Conservation (phyloP, 805 yeast genomes). For the Metschnikowia sp. region DNA sequence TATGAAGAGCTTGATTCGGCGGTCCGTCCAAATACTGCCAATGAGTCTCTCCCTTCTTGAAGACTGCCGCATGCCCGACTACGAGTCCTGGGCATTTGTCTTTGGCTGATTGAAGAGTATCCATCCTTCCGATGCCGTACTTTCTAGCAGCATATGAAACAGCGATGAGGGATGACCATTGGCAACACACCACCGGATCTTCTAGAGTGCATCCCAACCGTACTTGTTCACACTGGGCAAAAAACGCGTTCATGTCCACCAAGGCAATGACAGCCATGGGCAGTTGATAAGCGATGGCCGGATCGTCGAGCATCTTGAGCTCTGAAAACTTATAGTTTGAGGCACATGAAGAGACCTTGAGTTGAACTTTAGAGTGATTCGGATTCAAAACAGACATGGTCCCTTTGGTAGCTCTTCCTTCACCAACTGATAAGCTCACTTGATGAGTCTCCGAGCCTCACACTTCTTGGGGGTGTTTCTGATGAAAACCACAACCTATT, state of each 20-base stretch:
- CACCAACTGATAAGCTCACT: too few relatives aligned
- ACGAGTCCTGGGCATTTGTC: conserved; percentile 73
- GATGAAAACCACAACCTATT: too few relatives aligned
- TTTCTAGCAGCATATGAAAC: conserved; percentile 87
- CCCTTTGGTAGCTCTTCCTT: background rate
- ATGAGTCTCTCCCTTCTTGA: conserved; percentile 75
- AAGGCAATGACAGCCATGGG: conserved; percentile 80
- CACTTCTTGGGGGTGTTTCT: too few relatives aligned
- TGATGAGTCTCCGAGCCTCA: too few relatives aligned
- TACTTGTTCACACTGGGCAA: conserved; percentile 89
- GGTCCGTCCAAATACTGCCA: conserved; percentile 71
- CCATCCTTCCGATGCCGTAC: conserved; percentile 79
- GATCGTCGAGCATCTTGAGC: conserved; percentile 46
- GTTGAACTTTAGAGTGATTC: background rate
- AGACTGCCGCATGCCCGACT: conserved; percentile 91
- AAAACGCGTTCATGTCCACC: conserved; percentile 91
- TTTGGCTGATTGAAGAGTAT: conserved; percentile 61
- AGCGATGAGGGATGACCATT: conserved; percentile 88
- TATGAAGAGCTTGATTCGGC: conserved; percentile 62
- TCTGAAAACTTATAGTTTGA: conserved; percentile 26
- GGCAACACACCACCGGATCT: conserved; percentile 91
- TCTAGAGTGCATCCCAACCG: conserved; percentile 59
- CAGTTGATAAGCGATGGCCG: conserved; percentile 49
- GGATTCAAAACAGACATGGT: conserved; percentile 6
- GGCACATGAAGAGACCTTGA: conserved; percentile 1